Evolutionary conservation across 495 filamentous ascomycete genomes (phyloP).

Genomic region (Aspergillus cavernicola): DNA sequence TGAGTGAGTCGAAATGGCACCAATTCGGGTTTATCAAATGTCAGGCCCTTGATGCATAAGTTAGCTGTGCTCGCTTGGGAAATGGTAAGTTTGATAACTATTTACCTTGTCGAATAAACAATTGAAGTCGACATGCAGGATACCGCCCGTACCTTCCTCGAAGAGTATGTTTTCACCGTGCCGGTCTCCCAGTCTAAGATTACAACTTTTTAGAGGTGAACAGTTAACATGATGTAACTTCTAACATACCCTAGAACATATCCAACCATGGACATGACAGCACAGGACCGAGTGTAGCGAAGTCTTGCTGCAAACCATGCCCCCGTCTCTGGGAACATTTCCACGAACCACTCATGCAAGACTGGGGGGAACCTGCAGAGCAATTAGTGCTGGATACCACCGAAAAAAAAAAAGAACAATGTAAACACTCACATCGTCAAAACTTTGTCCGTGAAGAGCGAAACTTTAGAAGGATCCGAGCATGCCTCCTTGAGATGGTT

Average conservation of each 20-base stretch:
- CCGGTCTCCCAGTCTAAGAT: constrained; percentile 76
- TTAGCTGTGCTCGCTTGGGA: not conserved
- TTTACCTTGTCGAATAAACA: constrained; percentile 92
- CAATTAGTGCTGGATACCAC: constrained; percentile 7
- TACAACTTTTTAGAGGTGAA: not conserved
- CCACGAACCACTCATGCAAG: constrained; percentile 90
- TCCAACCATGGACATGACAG: constrained; percentile 97
- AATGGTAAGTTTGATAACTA: no score
- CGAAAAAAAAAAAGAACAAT: not conserved
- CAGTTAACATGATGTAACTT: not conserved
- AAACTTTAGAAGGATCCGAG: constrained; percentile 48
- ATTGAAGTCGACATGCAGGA: constrained; percentile 99
- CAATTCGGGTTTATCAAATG: constrained; percentile 88
- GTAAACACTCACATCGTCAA: constrained; percentile 37
- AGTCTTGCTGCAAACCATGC: constrained; percentile 90
- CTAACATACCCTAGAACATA: constrained; percentile 72
- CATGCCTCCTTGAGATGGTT: constrained; percentile 55
- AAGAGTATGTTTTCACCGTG: constrained; percentile 97
- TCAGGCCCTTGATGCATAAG: constrained; percentile 56
- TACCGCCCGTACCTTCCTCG: constrained; percentile 89
- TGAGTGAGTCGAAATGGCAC: constrained; percentile 98
- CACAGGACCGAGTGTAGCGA: constrained; percentile 85
- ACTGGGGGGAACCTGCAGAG: constrained; percentile 66
- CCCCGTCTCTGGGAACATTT: constrained; percentile 88
- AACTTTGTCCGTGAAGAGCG: constrained; percentile 68